A percentile compares a stretch with the other conserved stretches of the same genome.
phyloP scores from a whole-genome alignment of 768 basidiomycete species.

The Leccinum rimulosum region DNA sequence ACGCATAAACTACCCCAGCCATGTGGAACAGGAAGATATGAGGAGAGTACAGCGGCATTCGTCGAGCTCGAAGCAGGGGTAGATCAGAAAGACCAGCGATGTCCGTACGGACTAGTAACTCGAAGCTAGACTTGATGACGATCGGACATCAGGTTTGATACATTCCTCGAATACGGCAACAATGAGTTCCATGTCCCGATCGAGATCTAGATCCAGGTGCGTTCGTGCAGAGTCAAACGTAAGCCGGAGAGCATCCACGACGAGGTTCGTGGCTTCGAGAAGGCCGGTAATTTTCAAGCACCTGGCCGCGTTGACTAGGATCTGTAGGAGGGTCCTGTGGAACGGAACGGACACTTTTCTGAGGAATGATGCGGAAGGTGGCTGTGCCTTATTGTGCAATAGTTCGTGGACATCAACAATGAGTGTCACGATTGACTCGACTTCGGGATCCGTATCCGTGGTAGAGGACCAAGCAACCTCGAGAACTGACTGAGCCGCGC shows the following conservation, averaged over 20 bases:
- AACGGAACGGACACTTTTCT: slow-evolving; percentile 64
- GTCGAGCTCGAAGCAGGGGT: slow-evolving; percentile 56
- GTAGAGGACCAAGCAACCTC: slow-evolving; percentile 77
- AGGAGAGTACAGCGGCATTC: slow-evolving; percentile 68
- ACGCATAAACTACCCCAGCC: slow-evolving; percentile 62
- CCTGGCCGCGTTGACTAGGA: slow-evolving; percentile 63
- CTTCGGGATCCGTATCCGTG: slow-evolving; percentile 50
- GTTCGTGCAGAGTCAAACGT: slow-evolving; percentile 64
- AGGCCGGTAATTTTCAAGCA: slow-evolving; percentile 57
- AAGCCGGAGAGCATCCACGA: slow-evolving; percentile 64
- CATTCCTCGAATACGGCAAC: slow-evolving; percentile 82
- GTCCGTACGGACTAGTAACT: slow-evolving; percentile 67
- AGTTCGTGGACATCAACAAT: slow-evolving; percentile 61
- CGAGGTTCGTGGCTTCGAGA: slow-evolving; percentile 61
- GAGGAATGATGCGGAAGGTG: slow-evolving; percentile 71
- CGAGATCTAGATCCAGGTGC: slow-evolving; percentile 59
- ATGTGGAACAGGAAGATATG: slow-evolving; percentile 84
- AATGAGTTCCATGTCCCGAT: slow-evolving; percentile 77
- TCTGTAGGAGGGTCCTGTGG: slow-evolving; percentile 77
- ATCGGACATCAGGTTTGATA: slow-evolving; percentile 67
- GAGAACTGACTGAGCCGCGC: slow-evolving; percentile 72
- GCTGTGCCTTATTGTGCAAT: slow-evolving; percentile 69
- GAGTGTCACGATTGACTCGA: slow-evolving; percentile 59
- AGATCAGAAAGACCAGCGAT: slow-evolving; percentile 69
- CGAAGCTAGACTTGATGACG: slow-evolving; percentile 70